These are phyloP conservation scores for Cardamine chenopodiifolia DNA, from an alignment of 345 rosid genomes.

Conservation along the genomic window DNA sequence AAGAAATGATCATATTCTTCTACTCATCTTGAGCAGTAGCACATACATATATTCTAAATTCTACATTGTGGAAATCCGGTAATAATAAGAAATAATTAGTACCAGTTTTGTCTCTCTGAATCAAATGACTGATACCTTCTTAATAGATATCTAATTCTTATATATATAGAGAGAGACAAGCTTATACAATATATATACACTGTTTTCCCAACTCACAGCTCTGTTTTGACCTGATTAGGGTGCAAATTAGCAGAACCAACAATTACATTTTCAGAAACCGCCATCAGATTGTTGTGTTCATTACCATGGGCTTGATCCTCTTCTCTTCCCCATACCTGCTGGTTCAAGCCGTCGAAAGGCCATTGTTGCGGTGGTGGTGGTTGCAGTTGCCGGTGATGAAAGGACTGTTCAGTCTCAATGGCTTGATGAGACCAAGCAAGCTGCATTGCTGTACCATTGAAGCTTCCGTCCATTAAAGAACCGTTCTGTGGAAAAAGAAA, in stretches of 20 bases:
- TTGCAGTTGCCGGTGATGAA: conserved; percentile 60
- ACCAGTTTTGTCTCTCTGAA: conserved; percentile 36
- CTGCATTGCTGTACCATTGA: conserved; percentile 62
- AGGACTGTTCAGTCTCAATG: conserved; percentile 46
- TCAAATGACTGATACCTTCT: conserved; percentile 34
- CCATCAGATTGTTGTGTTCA: conserved; percentile 42
- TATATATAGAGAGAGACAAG: conserved; percentile 14
- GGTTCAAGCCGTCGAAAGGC: conserved; percentile 62
- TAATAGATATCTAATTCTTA: conserved; percentile 30
- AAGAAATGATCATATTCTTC: conserved; percentile 6
- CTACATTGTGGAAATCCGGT: conserved; percentile 23
- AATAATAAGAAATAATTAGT: conserved; percentile 10
- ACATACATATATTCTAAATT: conserved; percentile 9
- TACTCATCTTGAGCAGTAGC: not conserved
- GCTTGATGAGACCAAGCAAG: conserved; percentile 65
- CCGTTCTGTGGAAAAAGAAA: conserved; percentile 50
- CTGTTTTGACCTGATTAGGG: conserved; percentile 66
- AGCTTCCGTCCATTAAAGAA: conserved; percentile 65
- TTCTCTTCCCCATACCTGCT: conserved; percentile 71
- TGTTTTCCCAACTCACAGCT: conserved; percentile 52
- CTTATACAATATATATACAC: conserved; percentile 41
- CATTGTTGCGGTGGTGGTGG: conserved; percentile 75
- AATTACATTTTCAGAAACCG: conserved; percentile 36
- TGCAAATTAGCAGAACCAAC: conserved; percentile 59
- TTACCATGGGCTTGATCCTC: conserved; percentile 72